Evolutionary conservation across 176 grass and related monocot genomes (phyloP).

Genomic region (Panicum miliaceum): DNA sequence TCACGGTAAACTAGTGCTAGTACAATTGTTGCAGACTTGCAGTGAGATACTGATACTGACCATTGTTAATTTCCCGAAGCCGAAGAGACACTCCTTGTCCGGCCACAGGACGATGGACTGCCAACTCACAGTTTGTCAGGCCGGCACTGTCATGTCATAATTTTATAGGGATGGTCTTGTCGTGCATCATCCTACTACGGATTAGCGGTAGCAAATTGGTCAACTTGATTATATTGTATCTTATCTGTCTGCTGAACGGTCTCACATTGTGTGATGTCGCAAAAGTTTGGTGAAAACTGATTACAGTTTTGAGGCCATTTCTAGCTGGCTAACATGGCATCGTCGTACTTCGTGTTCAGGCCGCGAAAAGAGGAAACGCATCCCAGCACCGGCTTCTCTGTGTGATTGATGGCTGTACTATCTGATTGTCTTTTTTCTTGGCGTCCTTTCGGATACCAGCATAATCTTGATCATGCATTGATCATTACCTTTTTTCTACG

Average conservation of each 20-base stretch:
- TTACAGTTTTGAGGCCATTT: background rate
- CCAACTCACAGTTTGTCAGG: constrained; percentile 7
- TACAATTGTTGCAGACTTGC: constrained; percentile 28
- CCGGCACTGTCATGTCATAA: constrained; percentile 36
- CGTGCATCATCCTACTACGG: constrained; percentile 37
- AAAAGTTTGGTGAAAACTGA: constrained; percentile 5
- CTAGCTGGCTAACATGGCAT: constrained; percentile 7
- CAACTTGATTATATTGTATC: constrained; percentile 42
- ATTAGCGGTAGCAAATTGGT: constrained; percentile 39
- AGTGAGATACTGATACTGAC: constrained; percentile 29
- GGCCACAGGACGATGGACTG: constrained; percentile 7
- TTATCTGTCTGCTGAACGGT: constrained; percentile 37
- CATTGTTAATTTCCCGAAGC: constrained; percentile 24
- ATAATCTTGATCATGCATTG: too few relatives aligned
- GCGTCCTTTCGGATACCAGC: too few relatives aligned
- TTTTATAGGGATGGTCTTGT: constrained; percentile 36
- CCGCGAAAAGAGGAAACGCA: background rate
- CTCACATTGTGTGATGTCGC: background rate
- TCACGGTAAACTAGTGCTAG: background rate
- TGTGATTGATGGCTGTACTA: background rate
- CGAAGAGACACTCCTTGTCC: constrained; percentile 19
- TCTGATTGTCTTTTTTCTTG: too few relatives aligned
- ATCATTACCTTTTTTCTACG: too few relatives aligned
- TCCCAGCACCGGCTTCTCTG: background rate
- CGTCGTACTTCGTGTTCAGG: background rate